Evolutionary conservation across 306 rosid genomes (phyloP), one percentile per base, ranked within the genome.

Genomic region (Nissolia schottii): DNA sequence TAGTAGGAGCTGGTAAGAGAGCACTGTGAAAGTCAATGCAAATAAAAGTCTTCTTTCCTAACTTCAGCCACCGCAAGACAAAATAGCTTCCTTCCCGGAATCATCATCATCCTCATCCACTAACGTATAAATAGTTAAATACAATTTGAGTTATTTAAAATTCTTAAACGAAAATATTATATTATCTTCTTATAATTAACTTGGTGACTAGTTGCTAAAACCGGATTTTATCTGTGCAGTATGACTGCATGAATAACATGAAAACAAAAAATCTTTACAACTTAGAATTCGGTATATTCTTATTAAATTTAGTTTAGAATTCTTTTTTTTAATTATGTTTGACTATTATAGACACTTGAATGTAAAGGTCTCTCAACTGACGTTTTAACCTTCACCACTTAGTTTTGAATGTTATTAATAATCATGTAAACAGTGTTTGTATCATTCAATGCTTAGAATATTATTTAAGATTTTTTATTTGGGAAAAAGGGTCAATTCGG

Each of bases 11-110:
- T 28, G 15, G 18, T 9, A 59, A 15, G 6, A 54, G 41, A 43
- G 29, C 29, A 51, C 7, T 1, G 0, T 9, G 15, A 3, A 6
- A 61, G 70, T 60, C 61, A 32, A 13, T 7, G 32, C 7, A 22
- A 38, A 22, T 5, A 37, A 5, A 1, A 4, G 20, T 40, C 22
- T 40, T 56, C 1, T 50, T 32, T n/a, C 14, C 48, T 12, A 10
- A 14, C 38, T n/a, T 56, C 1, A 28, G 23, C 38, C 53, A 40
- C 24, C 22, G 64, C 35, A 37, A 37, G 14, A 37, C 43, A 9
- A 32, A n/a, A 37, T 24, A 15, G 23, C 12, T 43, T 43, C 67
- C 69, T 59, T 60, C 77, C 12, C 8, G 68, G 77, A 72, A 43
- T 6, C 8, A 27, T 32, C 64, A 23, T 35, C 22, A 34, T 51